Base-by-base conservation (phyloP, 2,329 filamentous ascomycete species). In the Clarireedia hainanense region DNA sequence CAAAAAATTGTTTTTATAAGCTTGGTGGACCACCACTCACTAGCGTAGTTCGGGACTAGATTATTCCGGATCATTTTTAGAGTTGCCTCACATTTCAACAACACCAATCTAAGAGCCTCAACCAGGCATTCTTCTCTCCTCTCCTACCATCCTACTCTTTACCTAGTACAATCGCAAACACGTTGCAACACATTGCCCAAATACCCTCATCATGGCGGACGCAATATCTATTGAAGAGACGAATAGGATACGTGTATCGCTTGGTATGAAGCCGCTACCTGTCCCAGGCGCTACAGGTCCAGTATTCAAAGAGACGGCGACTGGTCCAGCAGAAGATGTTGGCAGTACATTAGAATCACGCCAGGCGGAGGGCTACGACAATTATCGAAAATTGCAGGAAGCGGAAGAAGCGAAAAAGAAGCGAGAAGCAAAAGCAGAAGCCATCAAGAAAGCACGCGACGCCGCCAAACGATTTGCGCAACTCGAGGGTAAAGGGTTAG, bases 211-310 rank as follows among this genome's bases (percentile, higher is more conserved):
- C 26, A 70, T 70, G 68, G 60, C 67, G 76, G 82, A 85, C 70
- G 76, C 84, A 65, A 82, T 89, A 46, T 86, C 88, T 27, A 91
- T 97, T 68, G 89, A 95, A 72, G 91, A 96, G 78, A 90, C 89
- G 63, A 97, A 97, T 75, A 88, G 91, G 69, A 86, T 96, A 67
- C 90, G 92, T 66, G 79, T 86, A 65, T 89, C 90, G 50, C 83
- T 96, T 75, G 92, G 92, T 68, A 84, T 96, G 77, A 89, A 92
- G 69, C 91, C 91, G 26, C 76, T 97, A 67, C 89, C 91, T 24
- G 88, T 95, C 10, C 88, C 91, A 26, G 89, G 89, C 62, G 79
- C 78, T 57, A 24, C 54, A 23, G 81, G 80, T 53, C 82, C 81
- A 2, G 70, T 75, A 23, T 86, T 86, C 72, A 69, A 84, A 58